Conservation (phyloP, 2,329 filamentous ascomycete genomes). For the Zymoseptoria brevis region DNA sequence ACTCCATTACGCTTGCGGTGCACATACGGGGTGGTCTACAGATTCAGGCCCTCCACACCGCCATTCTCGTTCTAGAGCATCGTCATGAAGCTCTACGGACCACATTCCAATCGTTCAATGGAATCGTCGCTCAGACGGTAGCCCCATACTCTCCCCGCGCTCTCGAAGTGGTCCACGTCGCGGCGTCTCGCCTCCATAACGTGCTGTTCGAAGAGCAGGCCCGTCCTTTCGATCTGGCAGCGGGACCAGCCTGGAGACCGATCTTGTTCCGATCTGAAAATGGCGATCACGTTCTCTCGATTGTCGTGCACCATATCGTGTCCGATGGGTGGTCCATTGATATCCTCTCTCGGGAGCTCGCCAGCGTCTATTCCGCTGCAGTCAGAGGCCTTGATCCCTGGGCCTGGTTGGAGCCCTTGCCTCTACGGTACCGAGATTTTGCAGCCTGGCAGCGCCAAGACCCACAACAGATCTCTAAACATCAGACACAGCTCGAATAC, state of each 20-base stretch:
- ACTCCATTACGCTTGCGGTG: constrained; percentile 1
- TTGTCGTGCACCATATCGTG: constrained; percentile 7
- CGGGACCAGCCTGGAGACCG: constrained; percentile 1
- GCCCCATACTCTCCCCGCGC: not conserved
- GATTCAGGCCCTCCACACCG: not conserved
- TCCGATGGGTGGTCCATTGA: constrained; percentile 6
- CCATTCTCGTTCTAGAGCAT: constrained; percentile 4
- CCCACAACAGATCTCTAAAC: not conserved
- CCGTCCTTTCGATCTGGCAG: constrained; percentile 3
- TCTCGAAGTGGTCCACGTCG: too few relatives aligned
- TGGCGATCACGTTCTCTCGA: constrained; percentile 5
- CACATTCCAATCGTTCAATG: constrained; percentile 1
- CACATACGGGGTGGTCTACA: not conserved
- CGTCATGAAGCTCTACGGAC: constrained; percentile 7
- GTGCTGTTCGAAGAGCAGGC: not conserved
- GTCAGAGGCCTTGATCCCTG: not conserved
- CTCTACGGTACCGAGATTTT: constrained; percentile 4
- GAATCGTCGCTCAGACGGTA: not conserved
- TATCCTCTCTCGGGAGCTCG: constrained; percentile 1
- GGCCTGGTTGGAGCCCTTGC: not conserved
- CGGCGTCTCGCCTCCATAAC: too few relatives aligned
- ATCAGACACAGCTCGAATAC: constrained; percentile 4
- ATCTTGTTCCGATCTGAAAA: not conserved
- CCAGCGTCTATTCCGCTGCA: constrained; percentile 1
- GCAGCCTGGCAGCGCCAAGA: not conserved